phyloP scores from a whole-genome alignment of 805 yeast species.

The Cyberlindnera maritima region DNA sequence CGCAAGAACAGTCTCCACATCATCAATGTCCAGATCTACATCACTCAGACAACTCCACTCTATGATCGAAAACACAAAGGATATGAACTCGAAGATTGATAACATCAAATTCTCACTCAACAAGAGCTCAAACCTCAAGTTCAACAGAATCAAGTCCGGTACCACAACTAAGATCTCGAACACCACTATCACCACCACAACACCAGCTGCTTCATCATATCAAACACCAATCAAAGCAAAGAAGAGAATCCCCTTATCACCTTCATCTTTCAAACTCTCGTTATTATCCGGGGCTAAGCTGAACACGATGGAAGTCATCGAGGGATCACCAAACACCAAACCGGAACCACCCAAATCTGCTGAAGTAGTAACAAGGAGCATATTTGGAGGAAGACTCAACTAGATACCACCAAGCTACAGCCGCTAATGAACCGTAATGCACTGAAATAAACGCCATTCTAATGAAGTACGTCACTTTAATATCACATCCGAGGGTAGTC shows the following conservation, averaged over 20 bases:
- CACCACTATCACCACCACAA: slow-evolving; percentile 22
- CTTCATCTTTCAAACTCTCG: slow-evolving; percentile 25
- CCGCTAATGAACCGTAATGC: no score
- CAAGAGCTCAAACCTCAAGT: slow-evolving; percentile 10
- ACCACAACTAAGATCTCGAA: slow-evolving; percentile 23
- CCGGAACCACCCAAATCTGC: background rate
- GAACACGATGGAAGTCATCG: slow-evolving; percentile 19
- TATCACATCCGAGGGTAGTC: background rate
- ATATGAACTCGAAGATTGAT: slow-evolving; percentile 29
- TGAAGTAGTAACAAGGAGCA: background rate
- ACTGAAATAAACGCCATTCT: background rate
- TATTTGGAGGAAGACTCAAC: slow-evolving; percentile 6
- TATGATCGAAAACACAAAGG: slow-evolving; percentile 30
- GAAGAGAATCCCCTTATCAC: slow-evolving; percentile 23
- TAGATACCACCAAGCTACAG: background rate
- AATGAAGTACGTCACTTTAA: background rate
- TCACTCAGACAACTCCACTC: slow-evolving; percentile 30
- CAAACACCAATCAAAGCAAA: slow-evolving; percentile 4
- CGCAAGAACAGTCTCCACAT: background rate
- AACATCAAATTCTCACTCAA: slow-evolving; percentile 26
- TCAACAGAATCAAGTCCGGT: slow-evolving; percentile 17
- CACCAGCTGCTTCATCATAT: slow-evolving; percentile 13
- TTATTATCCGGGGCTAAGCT: slow-evolving; percentile 15
- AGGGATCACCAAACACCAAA: slow-evolving; percentile 24
- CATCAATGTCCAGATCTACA: slow-evolving; percentile 24